A percentile compares a stretch with the other conserved stretches of the same genome.
Conservation (phyloP, 2,329 filamentous ascomycete species). For the Alternaria burnsii region DNA sequence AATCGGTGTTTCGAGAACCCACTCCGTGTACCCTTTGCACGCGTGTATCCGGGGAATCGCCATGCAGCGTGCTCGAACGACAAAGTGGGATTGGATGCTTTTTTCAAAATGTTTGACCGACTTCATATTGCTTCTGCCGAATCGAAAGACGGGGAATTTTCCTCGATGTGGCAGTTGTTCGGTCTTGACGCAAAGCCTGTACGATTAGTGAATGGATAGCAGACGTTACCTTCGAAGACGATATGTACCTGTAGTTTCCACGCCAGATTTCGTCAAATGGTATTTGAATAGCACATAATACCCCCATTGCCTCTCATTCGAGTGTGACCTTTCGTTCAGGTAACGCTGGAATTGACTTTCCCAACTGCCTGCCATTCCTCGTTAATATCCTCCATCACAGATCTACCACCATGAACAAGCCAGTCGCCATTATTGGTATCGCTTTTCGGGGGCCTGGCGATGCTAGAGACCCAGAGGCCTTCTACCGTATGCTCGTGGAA, state of each 20-base stretch:
- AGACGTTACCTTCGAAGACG: not conserved
- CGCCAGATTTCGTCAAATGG: not conserved
- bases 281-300: not conserved
- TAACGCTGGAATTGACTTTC: not conserved
- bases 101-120: not conserved
- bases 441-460: conserved; percentile 31
- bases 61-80: conserved; percentile 4
- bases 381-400: not conserved
- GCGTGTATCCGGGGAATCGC: not conserved
- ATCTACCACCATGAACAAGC: conserved; percentile 21
- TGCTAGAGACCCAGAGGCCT: conserved; percentile 20
- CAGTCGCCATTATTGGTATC: conserved; percentile 43
- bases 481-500: conserved; percentile 25
- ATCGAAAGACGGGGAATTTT: not conserved
- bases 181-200: not conserved
- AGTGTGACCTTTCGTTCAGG: not conserved
- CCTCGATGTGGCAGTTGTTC: not conserved
- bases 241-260: conserved; percentile 2
- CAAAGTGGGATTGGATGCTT: conserved; percentile 1
- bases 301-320: not conserved
- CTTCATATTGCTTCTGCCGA: not conserved
- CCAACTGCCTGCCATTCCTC: not conserved
- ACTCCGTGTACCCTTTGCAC: not conserved
- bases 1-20: not conserved
- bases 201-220: conserved; percentile 1